Base-by-base conservation (phyloP, 768 basidiomycete species). In the Hebeloma cylindrosporum region DNA sequence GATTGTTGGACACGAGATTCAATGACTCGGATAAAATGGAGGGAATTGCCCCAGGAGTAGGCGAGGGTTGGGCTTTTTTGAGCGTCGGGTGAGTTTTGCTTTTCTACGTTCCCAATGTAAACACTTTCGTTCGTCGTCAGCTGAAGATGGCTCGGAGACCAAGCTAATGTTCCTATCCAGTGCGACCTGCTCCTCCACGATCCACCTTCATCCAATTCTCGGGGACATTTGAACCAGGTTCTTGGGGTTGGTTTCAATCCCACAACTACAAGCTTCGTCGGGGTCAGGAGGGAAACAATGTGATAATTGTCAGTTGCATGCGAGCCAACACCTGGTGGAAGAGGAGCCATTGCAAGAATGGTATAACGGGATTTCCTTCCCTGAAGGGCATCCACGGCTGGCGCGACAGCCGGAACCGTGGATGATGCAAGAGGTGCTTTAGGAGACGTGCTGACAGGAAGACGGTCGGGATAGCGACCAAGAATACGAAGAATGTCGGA, bases 401-500 rank as follows among this genome's bases (percentile, higher is more conserved):
- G 47, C 54, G 63, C 50, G 43, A 38, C 39, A n/a, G 23, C 31
- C 20, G 38, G 33, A 16, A 34, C 18, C 54, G 58, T 17, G 41
- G 50, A 43, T 22, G 47, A 38, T 27, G 52, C 38, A 31, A 43
- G n/a, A 21, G 40, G 37, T 2, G 30, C 44, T 18, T 44, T 52
- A 35, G 22, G 22, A 16, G 29, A 14, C 9, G 41, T 10, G 26
- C 26, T 30, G 23, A 52, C 45, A 17, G 47, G 48, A 39, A 53
- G 31, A 11, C 53, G 31, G 31, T 83, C 79, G 3, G 89, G 88
- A 58, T 97, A 95, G 57, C 86, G 89, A 1, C 96, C 96, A 2
- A 98, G 75, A 40, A 99, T 90, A 13, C 96, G 84, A 33, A 98
- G 76, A 25, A 90, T 91, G 61, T 99, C 96, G 11, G 89, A 83